Base-by-base conservation (phyloP, 495 filamentous ascomycete genomes). In the Penicillium mononematosum region DNA sequence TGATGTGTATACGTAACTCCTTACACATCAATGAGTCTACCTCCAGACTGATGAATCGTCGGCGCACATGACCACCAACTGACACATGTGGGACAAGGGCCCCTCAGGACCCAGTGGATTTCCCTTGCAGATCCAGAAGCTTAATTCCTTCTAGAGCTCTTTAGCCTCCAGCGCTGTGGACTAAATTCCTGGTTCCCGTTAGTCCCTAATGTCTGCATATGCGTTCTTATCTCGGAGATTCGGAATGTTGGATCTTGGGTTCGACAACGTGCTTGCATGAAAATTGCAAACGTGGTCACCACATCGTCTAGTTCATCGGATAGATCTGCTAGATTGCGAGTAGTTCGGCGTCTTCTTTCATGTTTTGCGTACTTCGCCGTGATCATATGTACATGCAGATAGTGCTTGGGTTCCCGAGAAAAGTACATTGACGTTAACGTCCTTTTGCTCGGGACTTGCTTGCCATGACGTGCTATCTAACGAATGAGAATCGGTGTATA, bases 161-260 rank as follows among this genome's bases (percentile, higher is more conserved):
- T 3, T 42, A 52, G 48, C 20, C 20, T 34, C 11, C 2, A n/a
- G 17, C 3, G 1, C 5, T 50, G 14, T 38, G 36, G 22, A n/a
- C 29, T 32, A 29, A 14, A 32, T 27, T 5, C 20, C 14, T 32
- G n/a, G 10, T 36, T 38, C 24, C 12, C 34, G 20, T 39, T n/a
- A 39, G 6, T 34, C 32, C 11, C 31, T 27, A 52, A n/a, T 7
- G n/a, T 27, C 50, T 52, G 36, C 36, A 52, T 52, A 41, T 52
- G 50, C 50, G 27, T 52, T 52, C 24, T 42, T 52, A 38, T 50
- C 31, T 50, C 31, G 47, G 31, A 38, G 47, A 22, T 39, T 38
- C 48, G 17, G 17, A 19, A 5, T 29, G 22, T 22, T 22, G 22
- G 34, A 42, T 19, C 38, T 27, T 41, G 36, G 25, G 45, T 19